A percentile compares a stretch with the other conserved stretches of the same genome.
Conservation (phyloP, 768 basidiomycete genomes). For the Tulasnella sp. region DNA sequence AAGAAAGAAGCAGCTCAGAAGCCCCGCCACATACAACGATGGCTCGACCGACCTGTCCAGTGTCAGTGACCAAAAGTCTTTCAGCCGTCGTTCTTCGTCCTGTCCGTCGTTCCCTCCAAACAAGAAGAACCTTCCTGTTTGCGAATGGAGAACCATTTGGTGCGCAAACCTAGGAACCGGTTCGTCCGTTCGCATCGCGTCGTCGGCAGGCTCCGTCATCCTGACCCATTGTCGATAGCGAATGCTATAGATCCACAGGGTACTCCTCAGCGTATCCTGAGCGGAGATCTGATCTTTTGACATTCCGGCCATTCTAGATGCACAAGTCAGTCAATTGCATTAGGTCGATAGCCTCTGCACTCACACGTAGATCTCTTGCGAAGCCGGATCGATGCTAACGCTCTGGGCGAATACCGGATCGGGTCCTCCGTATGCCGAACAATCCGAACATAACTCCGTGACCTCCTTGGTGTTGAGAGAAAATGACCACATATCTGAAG, state of each 20-base stretch:
- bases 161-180: constrained; percentile 54
- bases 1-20: too few species aligned
- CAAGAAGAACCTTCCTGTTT: constrained; percentile 45
- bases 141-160: constrained; percentile 61
- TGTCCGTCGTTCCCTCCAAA: constrained; percentile 68
- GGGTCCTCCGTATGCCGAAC: constrained; percentile 50
- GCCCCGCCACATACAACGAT: too few species aligned
- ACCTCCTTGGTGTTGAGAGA: constrained; percentile 26
- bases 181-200: not conserved
- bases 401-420: constrained; percentile 64
- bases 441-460: constrained; percentile 52
- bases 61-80: constrained; percentile 71
- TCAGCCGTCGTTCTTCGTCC: constrained; percentile 33
- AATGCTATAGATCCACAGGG: constrained; percentile 12
- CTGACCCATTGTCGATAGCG: not conserved
- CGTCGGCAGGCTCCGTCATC: not conserved
- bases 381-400: constrained; percentile 50
- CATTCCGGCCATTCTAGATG: not conserved
- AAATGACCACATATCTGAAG: constrained; percentile 68
- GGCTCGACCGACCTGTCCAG: constrained; percentile 52
- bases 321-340: not conserved
- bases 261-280: not conserved
- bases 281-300: not conserved
- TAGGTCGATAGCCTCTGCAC: constrained; percentile 21
- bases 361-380: constrained; percentile 65